Conservation (phyloP, 73 alveolate genomes). For the Urostyla sp. region DNA sequence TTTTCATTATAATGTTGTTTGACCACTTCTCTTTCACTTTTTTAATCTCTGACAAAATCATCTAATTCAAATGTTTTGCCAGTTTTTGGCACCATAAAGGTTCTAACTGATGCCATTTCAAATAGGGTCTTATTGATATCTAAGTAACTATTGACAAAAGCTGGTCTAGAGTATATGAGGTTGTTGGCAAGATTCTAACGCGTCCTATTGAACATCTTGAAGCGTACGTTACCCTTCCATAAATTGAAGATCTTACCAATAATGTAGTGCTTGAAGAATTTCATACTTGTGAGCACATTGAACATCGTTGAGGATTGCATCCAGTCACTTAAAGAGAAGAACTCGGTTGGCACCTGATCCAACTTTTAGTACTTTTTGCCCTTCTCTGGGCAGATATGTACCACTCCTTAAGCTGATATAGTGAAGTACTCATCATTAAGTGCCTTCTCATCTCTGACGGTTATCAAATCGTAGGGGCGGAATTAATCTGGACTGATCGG, state of each 20-base stretch:
- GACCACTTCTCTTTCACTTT: constrained; percentile 83
- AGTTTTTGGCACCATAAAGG: constrained; percentile 62
- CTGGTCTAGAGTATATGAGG: constrained; percentile 94
- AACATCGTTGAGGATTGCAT: constrained; percentile 97
- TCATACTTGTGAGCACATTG: constrained; percentile 92
- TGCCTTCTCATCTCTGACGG: constrained; percentile 77
- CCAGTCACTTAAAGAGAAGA: constrained; percentile 97
- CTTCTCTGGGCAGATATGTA: constrained; percentile 89
- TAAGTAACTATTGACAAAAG: constrained; percentile 88
- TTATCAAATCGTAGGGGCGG: constrained; percentile 90
- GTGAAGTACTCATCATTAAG: constrained; percentile 88
- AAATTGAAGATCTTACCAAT: constrained; percentile 90
- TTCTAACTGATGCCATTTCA: constrained; percentile 70
- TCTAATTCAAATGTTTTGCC: constrained; percentile 71
- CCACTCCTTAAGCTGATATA: constrained; percentile 92
- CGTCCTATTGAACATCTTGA: constrained; percentile 90
- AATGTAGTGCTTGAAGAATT: constrained; percentile 93
- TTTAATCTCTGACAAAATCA: constrained; percentile 73
- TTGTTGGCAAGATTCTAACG: constrained; percentile 86
- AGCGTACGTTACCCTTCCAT: constrained; percentile 97
- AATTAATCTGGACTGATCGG: constrained; percentile 65
- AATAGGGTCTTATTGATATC: constrained; percentile 78
- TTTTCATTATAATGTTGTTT: constrained; percentile 77
- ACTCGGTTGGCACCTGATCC: constrained; percentile 95
- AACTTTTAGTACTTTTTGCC: constrained; percentile 69